Percentiles rank a stretch among this genome's conserved stretches.
These are phyloP conservation scores for Claviceps arundinis DNA, from an alignment of 2,329 filamentous ascomycete species.

Conservation along the genomic window DNA sequence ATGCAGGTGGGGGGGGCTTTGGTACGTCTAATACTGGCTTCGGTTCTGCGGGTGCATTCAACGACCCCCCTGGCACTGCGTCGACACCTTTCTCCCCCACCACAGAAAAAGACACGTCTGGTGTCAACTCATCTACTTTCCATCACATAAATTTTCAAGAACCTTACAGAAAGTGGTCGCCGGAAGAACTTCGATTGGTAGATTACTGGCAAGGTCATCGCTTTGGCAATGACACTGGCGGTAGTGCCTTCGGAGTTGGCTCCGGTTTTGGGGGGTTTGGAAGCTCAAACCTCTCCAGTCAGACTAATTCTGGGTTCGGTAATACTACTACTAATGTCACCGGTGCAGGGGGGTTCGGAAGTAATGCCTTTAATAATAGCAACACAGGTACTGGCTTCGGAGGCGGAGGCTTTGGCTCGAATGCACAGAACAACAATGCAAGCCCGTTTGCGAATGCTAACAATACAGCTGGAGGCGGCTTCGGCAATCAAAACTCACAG, in stretches of 20 bases:
- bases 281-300: conserved; percentile 18
- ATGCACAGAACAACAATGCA: conserved; percentile 13
- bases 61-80: conserved; percentile 56
- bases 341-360: conserved; percentile 25
- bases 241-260: conserved; percentile 67
- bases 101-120: conserved; percentile 47
- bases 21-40: conserved; percentile 34
- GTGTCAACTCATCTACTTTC: conserved; percentile 45
- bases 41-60: conserved; percentile 22
- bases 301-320: conserved; percentile 33
- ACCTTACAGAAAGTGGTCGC: conserved; percentile 77
- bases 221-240: conserved; percentile 69
- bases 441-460: conserved; percentile 25
- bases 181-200: conserved; percentile 68
- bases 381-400: conserved; percentile 13
- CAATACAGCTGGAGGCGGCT: conserved; percentile 14
- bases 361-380: conserved; percentile 18
- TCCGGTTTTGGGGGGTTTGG: conserved; percentile 40
- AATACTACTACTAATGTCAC: conserved; percentile 19
- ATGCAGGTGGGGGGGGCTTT: conserved; percentile 17
- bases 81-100: conserved; percentile 54
- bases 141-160: conserved; percentile 71
- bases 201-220: conserved; percentile 83
- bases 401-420: conserved; percentile 29
- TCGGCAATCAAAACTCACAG: conserved; percentile 11